Evolutionary conservation across 176 grass and related monocot genomes (phyloP).

Genomic region (Musa schizocarpa): DNA sequence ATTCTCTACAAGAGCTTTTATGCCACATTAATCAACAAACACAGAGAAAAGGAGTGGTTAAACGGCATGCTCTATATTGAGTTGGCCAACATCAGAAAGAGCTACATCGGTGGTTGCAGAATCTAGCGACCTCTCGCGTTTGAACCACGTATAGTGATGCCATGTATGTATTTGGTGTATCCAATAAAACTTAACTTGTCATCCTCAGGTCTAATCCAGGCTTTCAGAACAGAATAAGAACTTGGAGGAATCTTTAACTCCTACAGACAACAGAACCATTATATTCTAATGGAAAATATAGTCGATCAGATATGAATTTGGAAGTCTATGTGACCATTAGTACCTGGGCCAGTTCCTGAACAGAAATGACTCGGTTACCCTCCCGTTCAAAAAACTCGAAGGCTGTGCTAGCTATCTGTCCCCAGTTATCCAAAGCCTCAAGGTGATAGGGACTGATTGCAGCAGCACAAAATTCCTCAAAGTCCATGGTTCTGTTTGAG

Average conservation of each 20-base stretch:
- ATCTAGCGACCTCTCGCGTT: neutral
- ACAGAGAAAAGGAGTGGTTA: neutral
- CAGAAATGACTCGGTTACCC: neutral
- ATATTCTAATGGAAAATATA: neutral
- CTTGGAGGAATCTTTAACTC: neutral
- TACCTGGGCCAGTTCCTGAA: neutral
- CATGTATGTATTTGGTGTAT: slow-evolving; percentile 1
- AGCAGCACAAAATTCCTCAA: slow-evolving; percentile 7
- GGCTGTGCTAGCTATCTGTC: neutral
- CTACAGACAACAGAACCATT: neutral
- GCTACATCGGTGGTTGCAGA: neutral
- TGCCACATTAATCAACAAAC: neutral
- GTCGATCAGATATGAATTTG: neutral
- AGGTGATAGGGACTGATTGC: slow-evolving; percentile 3
- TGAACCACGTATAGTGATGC: neutral
- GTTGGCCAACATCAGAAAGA: neutral
- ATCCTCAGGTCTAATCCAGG: neutral
- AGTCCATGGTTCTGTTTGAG: neutral
- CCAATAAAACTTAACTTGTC: neutral
- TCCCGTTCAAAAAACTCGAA: neutral
- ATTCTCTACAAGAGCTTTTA: neutral
- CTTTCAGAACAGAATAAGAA: neutral
- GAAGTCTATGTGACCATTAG: neutral
- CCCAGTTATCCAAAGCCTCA: slow-evolving; percentile 1
- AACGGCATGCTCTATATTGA: neutral